Conservation (phyloP, 169 alveolate species). For the Babesia ovis region DNA sequence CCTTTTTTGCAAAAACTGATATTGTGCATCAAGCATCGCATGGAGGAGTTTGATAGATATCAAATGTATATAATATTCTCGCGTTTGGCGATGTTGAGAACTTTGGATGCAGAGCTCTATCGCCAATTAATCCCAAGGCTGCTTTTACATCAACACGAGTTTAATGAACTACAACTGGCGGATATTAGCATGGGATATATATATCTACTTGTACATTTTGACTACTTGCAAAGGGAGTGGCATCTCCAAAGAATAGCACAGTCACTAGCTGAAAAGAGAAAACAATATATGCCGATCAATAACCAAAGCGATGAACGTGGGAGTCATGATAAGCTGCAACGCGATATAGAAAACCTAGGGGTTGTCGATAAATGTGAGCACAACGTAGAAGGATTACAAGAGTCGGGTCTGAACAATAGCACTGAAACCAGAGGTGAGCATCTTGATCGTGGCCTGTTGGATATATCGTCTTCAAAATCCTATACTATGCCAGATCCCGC, state of each 20-base stretch:
- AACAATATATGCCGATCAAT: neutral
- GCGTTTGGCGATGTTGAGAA: constrained; percentile 36
- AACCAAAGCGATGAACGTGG: neutral
- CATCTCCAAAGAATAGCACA: constrained; percentile 6
- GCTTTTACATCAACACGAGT: constrained; percentile 43
- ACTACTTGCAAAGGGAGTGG: constrained; percentile 47
- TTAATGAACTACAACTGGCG: constrained; percentile 44
- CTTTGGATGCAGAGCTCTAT: constrained; percentile 39
- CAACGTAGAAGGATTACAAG: neutral
- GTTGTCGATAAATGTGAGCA: neutral
- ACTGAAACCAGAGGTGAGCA: neutral
- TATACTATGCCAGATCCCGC: constrained; percentile 15
- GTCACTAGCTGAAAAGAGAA: neutral
- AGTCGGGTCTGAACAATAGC: neutral
- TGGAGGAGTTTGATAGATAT: constrained; percentile 20
- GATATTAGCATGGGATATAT: constrained; percentile 25
- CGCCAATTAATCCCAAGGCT: constrained; percentile 24
- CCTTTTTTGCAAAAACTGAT: constrained; percentile 44
- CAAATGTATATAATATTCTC: constrained; percentile 42
- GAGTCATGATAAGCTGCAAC: neutral
- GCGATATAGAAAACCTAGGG: neutral
- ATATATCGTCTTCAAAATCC: neutral
- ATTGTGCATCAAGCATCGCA: constrained; percentile 48
- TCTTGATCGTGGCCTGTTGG: neutral
- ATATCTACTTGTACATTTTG: constrained; percentile 50